phyloP scores from a whole-genome alignment of 179 eudicot species.

The Silene vulgaris region DNA sequence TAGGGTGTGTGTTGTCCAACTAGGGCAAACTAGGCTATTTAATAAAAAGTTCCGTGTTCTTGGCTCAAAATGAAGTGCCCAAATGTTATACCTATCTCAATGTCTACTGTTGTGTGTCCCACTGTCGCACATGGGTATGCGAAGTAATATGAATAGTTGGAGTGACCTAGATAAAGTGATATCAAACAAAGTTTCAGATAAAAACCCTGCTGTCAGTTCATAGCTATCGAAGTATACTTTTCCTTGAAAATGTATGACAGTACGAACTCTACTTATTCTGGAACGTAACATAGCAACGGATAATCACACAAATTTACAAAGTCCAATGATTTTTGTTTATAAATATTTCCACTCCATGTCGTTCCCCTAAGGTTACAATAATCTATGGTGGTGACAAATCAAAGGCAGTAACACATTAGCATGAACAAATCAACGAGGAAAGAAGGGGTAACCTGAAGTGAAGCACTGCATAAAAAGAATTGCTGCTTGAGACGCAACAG shows the following conservation, averaged over 20 bases:
- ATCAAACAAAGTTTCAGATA: not conserved
- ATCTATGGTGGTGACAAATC: not conserved
- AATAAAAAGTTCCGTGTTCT: no score
- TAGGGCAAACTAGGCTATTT: not conserved
- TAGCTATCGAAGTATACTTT: not conserved
- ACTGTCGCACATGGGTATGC: not conserved
- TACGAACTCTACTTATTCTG: not conserved
- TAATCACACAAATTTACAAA: not conserved
- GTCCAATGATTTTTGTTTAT: not conserved
- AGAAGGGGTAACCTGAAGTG: slow-evolving; percentile 69
- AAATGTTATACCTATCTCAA: not conserved
- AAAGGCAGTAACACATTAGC: slow-evolving; percentile 3
- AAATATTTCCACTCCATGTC: not conserved
- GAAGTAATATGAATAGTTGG: not conserved
- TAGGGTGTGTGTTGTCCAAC: not conserved
- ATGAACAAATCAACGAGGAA: slow-evolving; percentile 4
- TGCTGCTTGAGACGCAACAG: slow-evolving; percentile 90
- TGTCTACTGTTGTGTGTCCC: not conserved
- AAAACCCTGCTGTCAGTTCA: not conserved
- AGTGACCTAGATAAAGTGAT: not conserved
- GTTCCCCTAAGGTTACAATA: not conserved
- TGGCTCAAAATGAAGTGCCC: not conserved
- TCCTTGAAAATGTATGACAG: not conserved
- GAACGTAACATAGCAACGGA: not conserved
- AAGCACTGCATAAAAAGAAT: slow-evolving; percentile 93